Conservation (phyloP, 306 rosid species). For the Quercus berberidifolia region DNA sequence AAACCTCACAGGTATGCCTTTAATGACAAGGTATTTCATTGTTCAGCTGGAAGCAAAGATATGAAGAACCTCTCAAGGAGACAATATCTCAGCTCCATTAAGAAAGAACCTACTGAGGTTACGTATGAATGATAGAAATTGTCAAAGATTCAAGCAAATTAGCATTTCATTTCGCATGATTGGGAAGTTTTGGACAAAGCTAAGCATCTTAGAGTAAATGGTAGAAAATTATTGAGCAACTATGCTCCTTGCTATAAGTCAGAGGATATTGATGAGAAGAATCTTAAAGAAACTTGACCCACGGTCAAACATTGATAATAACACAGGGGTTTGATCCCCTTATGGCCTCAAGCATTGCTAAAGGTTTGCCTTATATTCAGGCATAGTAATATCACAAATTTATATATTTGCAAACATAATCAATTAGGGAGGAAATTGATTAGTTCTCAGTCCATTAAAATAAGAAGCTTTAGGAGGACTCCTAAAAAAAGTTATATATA, state of each 20-base stretch:
- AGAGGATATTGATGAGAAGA: not conserved
- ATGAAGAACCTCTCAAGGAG: conserved; percentile 6
- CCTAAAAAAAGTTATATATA: not conserved
- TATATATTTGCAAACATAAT: not conserved
- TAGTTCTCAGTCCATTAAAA: not conserved
- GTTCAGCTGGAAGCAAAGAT: not conserved
- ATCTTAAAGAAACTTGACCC: no score
- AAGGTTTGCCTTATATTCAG: not conserved
- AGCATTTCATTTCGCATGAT: conserved; percentile 7
- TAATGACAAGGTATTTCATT: conserved; percentile 1
- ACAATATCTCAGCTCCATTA: not conserved
- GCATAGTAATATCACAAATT: not conserved
- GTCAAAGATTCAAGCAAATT: not conserved
- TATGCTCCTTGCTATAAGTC: not conserved
- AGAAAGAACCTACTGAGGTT: no score
- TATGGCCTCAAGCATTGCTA: not conserved
- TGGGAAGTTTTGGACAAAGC: not conserved
- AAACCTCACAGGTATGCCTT: conserved; percentile 7
- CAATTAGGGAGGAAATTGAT: not conserved
- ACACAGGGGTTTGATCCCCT: not conserved
- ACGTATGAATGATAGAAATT: not conserved
- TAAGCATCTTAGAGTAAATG: not conserved
- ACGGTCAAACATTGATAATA: no score
- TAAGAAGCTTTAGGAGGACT: not conserved
- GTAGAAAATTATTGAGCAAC: not conserved